Percentiles rank a stretch among this genome's conserved stretches.
Evolutionary conservation across 495 filamentous ascomycete genomes (phyloP).

Genomic region (Penicillium dipodomyicola): DNA sequence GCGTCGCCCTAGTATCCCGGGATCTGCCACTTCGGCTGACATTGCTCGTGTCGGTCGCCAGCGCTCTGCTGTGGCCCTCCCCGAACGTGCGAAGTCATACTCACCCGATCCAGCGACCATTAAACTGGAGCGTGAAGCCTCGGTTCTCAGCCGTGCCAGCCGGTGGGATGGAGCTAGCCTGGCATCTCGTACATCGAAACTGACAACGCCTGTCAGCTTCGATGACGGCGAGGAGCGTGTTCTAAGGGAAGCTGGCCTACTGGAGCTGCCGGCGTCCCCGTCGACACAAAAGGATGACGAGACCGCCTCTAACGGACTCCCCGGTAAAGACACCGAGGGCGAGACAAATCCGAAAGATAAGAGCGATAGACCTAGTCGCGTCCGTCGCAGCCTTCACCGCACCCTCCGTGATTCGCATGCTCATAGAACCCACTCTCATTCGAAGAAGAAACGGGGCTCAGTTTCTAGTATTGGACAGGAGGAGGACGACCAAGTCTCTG

Average conservation of each 20-base stretch:
- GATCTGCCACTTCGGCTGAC: constrained; percentile 36
- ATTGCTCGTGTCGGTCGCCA: constrained; percentile 29
- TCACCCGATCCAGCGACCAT: constrained; percentile 23
- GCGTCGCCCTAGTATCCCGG: constrained; percentile 39
- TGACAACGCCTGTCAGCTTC: constrained; percentile 37
- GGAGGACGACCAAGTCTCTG: constrained; percentile 54
- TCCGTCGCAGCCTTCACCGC: constrained; percentile 86
- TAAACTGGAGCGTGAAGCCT: constrained; percentile 38
- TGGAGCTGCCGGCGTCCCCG: constrained; percentile 43
- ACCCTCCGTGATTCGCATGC: constrained; percentile 84
- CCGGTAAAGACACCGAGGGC: constrained; percentile 36
- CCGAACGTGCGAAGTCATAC: constrained; percentile 33
- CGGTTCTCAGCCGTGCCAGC: constrained; percentile 40
- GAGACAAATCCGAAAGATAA: constrained; percentile 33
- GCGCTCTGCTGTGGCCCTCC: constrained; percentile 27
- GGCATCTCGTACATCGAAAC: constrained; percentile 37
- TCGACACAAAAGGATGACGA: constrained; percentile 34
- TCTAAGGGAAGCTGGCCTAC: constrained; percentile 46
- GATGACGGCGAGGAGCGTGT: constrained; percentile 52
- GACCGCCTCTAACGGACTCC: constrained; percentile 37
- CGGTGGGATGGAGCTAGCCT: constrained; percentile 40
- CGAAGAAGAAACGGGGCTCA: constrained; percentile 76
- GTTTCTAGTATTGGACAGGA: constrained; percentile 54
- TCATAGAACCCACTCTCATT: constrained; percentile 56
- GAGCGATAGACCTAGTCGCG: constrained; percentile 50